Evolutionary conservation across 331 rosid species (phyloP), one percentile per base, ranked within the genome.

Genomic region (Rhamnella rubrinervis): DNA sequence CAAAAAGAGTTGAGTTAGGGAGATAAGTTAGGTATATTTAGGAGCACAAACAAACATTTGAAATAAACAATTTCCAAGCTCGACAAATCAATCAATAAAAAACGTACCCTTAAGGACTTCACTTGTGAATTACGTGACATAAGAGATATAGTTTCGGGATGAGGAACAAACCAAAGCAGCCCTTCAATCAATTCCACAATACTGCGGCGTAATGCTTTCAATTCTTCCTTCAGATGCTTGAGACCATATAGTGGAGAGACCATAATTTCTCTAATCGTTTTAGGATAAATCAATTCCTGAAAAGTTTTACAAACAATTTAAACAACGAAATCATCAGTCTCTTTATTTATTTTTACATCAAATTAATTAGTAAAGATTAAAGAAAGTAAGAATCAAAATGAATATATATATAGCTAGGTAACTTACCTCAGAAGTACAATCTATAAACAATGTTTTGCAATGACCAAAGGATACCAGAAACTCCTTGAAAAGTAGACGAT

Each of bases 381-480:
- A 5, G 9, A 6, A 8, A 1, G 2, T 38, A n/a, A 63, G 7
- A 0, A 8, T 2, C 0, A 19, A 10, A 39, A 63, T 37, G 11
- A 41, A 10, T 26, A 8, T 7, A 16, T 52, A 52, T 25, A 26
- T 26, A 1, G 31, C 31, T 26, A 26, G 31, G 47, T 7, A 40
- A 40, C 13, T 8, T 40, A 40, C 47, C 13, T 40, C 13, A 40
- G 13, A 7, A 40, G 13, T 40, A 40, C 25, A 51, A 37, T 6
- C 26, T 6, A 67, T 44, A 19, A 47, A 26, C 56, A 67, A 55
- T 4, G 47, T 31, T 51, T 67, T 37, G 71, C 61, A 28, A 19
- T 53, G 61, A 20, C 31, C 61, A 67, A 67, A 67, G n/a, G 8
- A 51, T 59, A 47, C 17, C 12, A 67, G 7, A 6, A 67, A 67